phyloP scores from a whole-genome alignment of 1,284 basidiomycete species.

The Trametes sp. region DNA sequence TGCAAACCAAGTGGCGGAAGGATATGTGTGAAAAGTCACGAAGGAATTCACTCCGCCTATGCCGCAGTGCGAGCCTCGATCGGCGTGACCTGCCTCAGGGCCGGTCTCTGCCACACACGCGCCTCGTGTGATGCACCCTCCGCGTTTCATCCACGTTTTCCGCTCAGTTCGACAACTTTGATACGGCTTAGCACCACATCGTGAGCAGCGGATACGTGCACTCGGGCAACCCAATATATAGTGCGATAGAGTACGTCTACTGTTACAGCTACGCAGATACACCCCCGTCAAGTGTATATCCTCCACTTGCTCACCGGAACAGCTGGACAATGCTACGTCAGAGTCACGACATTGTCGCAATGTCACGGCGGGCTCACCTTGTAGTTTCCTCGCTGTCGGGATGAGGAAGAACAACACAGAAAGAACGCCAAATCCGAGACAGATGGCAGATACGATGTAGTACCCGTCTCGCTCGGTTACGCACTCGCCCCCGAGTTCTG shows the following conservation, averaged over 20 bases:
- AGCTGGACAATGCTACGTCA: constrained; percentile 44
- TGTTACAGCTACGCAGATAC: constrained; percentile 25
- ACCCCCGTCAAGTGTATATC: constrained; percentile 44
- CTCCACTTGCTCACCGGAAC: constrained; percentile 70
- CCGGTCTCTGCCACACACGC: constrained; percentile 30
- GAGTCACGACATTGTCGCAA: background rate
- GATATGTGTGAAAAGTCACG: constrained; percentile 34
- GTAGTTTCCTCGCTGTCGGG: constrained; percentile 85
- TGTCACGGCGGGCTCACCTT: constrained; percentile 65
- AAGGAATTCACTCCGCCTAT: constrained; percentile 24
- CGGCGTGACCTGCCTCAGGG: constrained; percentile 41
- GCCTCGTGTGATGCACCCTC: constrained; percentile 20
- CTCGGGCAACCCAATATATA: constrained; percentile 17
- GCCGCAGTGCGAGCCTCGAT: constrained; percentile 17
- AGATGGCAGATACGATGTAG: constrained; percentile 85
- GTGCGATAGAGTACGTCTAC: constrained; percentile 27
- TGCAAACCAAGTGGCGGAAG: constrained; percentile 26
- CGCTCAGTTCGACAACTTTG: constrained; percentile 7
- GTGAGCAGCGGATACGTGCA: background rate
- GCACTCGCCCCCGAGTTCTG: constrained; percentile 81
- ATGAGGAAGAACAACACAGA: constrained; percentile 83
- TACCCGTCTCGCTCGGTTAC: constrained; percentile 91
- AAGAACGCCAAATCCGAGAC: constrained; percentile 77
- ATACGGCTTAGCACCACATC: background rate
- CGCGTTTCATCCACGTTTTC: constrained; percentile 26